A percentile compares a stretch with the other conserved stretches of the same genome.
Conservation (phyloP, 2,329 filamentous ascomycete genomes). For the Myriosclerotinia curreyana region DNA sequence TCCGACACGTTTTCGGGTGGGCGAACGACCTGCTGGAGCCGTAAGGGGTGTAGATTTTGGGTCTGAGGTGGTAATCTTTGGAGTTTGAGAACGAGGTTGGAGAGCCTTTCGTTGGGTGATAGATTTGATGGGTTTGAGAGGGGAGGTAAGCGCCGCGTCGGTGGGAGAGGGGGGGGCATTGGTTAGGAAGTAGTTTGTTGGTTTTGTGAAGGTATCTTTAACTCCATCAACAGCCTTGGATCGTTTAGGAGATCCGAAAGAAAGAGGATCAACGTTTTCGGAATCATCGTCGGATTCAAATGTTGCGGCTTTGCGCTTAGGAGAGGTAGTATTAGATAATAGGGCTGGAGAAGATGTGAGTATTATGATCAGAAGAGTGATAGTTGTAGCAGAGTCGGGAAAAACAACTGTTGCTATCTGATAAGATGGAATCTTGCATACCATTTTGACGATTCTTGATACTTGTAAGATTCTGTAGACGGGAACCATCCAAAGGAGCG, state of each 20-base stretch:
- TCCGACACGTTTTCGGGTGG: slow-evolving; percentile 68
- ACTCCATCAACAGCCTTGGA: slow-evolving; percentile 27
- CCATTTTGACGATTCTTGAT: slow-evolving; percentile 76
- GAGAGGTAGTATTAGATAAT: slow-evolving; percentile 31
- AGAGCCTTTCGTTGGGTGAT: slow-evolving; percentile 43
- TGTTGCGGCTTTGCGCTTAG: slow-evolving; percentile 59
- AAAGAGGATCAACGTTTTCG: slow-evolving; percentile 60
- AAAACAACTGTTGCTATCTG: background rate
- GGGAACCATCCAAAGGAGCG: slow-evolving; percentile 65
- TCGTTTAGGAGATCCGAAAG: slow-evolving; percentile 53
- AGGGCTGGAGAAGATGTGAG: slow-evolving; percentile 29
- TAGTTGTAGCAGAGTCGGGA: background rate
- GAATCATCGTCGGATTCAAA: slow-evolving; percentile 48
- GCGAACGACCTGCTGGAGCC: slow-evolving; percentile 77
- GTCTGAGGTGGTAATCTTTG: slow-evolving; percentile 44
- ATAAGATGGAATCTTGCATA: slow-evolving; percentile 40
- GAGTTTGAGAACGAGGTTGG: slow-evolving; percentile 52
- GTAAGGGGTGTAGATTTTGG: slow-evolving; percentile 54
- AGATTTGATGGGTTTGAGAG: slow-evolving; percentile 29
- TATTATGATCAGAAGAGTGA: slow-evolving; percentile 25
- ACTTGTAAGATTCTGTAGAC: slow-evolving; percentile 69
- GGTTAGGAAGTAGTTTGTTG: slow-evolving; percentile 34
- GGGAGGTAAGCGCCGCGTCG: slow-evolving; percentile 28
- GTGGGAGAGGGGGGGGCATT: slow-evolving; percentile 38
- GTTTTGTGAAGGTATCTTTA: slow-evolving; percentile 17